Conservation (phyloP, 768 basidiomycete species). For the Boletellus ananas region DNA sequence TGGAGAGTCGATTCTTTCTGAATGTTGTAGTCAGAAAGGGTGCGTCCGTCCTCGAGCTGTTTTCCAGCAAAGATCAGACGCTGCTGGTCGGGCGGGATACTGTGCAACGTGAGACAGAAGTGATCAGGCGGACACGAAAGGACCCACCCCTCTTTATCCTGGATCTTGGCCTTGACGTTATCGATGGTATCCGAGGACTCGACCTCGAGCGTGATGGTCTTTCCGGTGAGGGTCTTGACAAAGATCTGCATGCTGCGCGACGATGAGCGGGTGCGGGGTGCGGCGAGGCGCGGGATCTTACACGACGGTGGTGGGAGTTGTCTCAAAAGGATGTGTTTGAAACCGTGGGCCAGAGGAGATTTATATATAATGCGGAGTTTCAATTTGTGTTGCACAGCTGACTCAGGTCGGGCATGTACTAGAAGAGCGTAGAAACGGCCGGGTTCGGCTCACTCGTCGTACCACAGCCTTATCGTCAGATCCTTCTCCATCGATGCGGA, state of each 20-base stretch:
- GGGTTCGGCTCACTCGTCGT: constrained; percentile 38
- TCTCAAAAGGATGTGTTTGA: not conserved
- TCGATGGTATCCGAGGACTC: constrained; percentile 28
- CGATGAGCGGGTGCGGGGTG: not conserved
- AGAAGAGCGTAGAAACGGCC: constrained; percentile 11
- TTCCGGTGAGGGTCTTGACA: constrained; percentile 84
- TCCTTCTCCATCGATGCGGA: constrained; percentile 92
- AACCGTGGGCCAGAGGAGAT: not conserved
- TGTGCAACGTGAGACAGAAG: constrained; percentile 3
- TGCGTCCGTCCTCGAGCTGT: constrained; percentile 92
- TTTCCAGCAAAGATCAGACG: constrained; percentile 97
- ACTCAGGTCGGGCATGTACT: constrained; percentile 1
- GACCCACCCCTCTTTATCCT: constrained; percentile 63
- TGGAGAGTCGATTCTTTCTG: constrained; percentile 96
- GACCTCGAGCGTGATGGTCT: constrained; percentile 57
- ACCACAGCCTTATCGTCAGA: constrained; percentile 79
- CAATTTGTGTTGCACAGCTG: constrained; percentile 1
- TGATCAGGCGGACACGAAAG: rapidly evolving
- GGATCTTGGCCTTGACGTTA: constrained; percentile 42
- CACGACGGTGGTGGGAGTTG: constrained; percentile 3
- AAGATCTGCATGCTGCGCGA: constrained; percentile 53
- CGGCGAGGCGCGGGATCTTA: not conserved
- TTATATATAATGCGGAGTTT: constrained; percentile 22
- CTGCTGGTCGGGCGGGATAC: constrained; percentile 86
- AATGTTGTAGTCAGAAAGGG: constrained; percentile 86